Conservation (phyloP, 139 green algal genomes). For the Chlamydomonas asymmetrica region DNA sequence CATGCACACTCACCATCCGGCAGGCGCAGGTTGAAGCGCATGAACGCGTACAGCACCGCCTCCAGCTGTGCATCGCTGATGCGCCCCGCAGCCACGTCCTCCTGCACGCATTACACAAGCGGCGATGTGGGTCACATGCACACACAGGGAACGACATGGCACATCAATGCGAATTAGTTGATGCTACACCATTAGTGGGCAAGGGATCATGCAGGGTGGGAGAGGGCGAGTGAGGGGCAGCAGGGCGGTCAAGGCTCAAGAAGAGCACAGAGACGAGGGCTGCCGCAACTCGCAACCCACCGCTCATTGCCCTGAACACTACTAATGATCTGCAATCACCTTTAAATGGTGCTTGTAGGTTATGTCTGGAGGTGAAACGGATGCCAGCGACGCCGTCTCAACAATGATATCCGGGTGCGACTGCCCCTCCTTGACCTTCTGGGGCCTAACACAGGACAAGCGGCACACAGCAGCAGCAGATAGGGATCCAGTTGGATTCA, state of each 20-base stretch:
- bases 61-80: slow-evolving; percentile 80
- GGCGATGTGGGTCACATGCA: too few species aligned
- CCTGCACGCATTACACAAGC: too few species aligned
- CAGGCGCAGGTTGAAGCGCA: slow-evolving; percentile 57
- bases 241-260: background rate
- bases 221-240: background rate
- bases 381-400: slow-evolving; percentile 68
- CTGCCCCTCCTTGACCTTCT: slow-evolving; percentile 41
- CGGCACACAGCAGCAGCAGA: too few species aligned
- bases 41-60: slow-evolving; percentile 74
- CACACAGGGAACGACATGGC: too few species aligned
- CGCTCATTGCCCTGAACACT: background rate
- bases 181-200: too few species aligned
- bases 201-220: too few species aligned
- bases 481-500: too few species aligned
- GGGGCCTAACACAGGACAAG: slow-evolving; percentile 23
- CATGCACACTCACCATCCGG: slow-evolving; percentile 15
- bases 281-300: background rate
- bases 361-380: slow-evolving; percentile 52
- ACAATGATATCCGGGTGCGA: slow-evolving; percentile 74
- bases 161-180: too few species aligned
- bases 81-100: slow-evolving; percentile 27
- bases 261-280: background rate
- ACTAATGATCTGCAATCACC: too few species aligned
- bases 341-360: slow-evolving; percentile 58